Conservation (phyloP, 768 basidiomycete genomes). For the Russula olivacea region DNA sequence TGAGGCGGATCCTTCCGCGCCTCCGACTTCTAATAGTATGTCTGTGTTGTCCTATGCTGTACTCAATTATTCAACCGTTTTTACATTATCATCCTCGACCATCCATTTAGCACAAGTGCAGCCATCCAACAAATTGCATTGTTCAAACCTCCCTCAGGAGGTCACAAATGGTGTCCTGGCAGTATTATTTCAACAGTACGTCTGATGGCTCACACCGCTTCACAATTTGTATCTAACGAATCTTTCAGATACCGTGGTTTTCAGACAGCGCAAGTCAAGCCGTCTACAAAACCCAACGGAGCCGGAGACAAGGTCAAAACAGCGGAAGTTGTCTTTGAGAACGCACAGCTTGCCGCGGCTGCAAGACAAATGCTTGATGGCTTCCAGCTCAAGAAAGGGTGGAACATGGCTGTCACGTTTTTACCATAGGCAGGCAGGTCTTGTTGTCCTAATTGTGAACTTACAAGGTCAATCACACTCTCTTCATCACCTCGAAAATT, state of each 20-base stretch:
- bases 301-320: constrained; percentile 65
- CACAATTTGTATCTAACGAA: not conserved
- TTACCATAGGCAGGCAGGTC: constrained; percentile 35
- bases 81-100: constrained; percentile 26
- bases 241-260: constrained; percentile 74
- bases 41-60: constrained; percentile 24
- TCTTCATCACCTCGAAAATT: not conserved
- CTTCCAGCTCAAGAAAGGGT: constrained; percentile 81
- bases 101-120: constrained; percentile 46
- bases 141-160: constrained; percentile 86
- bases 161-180: constrained; percentile 82
- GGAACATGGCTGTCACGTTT: constrained; percentile 76
- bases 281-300: constrained; percentile 62
- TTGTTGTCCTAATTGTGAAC: constrained; percentile 10
- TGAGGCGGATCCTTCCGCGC: constrained; percentile 35
- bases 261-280: constrained; percentile 60
- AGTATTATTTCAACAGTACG: constrained; percentile 89
- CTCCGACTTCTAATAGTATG: constrained; percentile 43
- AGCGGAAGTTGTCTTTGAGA: constrained; percentile 76
- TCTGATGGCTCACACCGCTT: constrained; percentile 24
- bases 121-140: constrained; percentile 42
- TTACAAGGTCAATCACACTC: constrained; percentile 4
- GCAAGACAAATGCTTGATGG: constrained; percentile 83
- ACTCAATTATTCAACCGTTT: constrained; percentile 7
- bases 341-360: constrained; percentile 60